Conservation (phyloP, 345 rosid species). For the Sapria himalayana region DNA sequence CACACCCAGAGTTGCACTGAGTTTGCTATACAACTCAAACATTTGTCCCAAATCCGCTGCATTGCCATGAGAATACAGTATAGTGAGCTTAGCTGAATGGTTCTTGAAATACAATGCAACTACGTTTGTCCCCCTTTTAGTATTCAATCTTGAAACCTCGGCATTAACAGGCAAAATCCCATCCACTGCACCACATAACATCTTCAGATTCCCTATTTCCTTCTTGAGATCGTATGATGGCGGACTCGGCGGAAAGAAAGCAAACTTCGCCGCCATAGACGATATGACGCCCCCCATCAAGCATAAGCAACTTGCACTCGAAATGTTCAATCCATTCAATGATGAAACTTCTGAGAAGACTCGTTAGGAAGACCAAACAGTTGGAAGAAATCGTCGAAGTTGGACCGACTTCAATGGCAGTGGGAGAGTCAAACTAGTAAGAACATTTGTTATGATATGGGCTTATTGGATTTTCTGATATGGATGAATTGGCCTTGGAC, state of each 20-base stretch:
- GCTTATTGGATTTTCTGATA: conserved; percentile 7
- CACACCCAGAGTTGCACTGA: conserved; percentile 60
- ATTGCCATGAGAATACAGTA: conserved; percentile 80
- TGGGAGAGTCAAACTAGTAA: too few relatives aligned
- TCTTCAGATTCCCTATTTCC: conserved; percentile 28
- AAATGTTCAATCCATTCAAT: not conserved
- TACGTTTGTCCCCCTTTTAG: conserved; percentile 69
- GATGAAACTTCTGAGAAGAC: conserved; percentile 7
- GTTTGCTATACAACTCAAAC: conserved; percentile 55
- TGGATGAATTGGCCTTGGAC: too few relatives aligned
- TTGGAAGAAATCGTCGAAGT: too few relatives aligned
- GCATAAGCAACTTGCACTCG: not conserved
- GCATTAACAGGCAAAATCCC: too few relatives aligned
- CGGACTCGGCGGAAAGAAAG: conserved; percentile 91
- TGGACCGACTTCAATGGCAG: too few relatives aligned
- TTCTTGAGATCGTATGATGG: conserved; percentile 60
- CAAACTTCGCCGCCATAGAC: conserved; percentile 90
- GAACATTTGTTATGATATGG: too few relatives aligned
- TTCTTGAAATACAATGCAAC: conserved; percentile 67
- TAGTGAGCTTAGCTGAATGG: conserved; percentile 50
- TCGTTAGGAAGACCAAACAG: too few relatives aligned
- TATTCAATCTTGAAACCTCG: conserved; percentile 40
- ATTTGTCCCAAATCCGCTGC: conserved; percentile 96
- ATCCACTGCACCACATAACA: conserved; percentile 32
- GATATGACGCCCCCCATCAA: conserved; percentile 94